Conservation (phyloP, 2,329 filamentous ascomycete genomes). For the Cadophora gregata region DNA sequence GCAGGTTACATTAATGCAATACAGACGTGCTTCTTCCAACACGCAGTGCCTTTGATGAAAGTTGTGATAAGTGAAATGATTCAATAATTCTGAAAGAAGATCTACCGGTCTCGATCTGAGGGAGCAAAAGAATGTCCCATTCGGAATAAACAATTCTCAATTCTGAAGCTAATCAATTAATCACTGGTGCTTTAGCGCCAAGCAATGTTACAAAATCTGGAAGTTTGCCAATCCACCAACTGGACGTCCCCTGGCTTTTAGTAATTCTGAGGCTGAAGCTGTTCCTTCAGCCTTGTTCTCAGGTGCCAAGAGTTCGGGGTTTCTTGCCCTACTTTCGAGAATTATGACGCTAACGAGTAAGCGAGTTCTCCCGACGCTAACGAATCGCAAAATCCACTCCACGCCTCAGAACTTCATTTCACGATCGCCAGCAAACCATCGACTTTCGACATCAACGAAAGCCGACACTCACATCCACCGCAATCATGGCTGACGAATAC, state of each 20-base stretch:
- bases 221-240: too few relatives aligned
- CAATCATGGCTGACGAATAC: constrained; percentile 86
- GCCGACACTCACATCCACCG: constrained; percentile 46
- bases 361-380: constrained; percentile 24
- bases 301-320: constrained; percentile 2
- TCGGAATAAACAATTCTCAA: too few relatives aligned
- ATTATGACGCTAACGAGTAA: constrained; percentile 16
- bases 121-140: too few relatives aligned
- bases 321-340: constrained; percentile 21
- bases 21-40: constrained; percentile 44
- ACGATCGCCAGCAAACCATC: constrained; percentile 33
- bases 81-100: background rate
- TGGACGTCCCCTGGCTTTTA: too few relatives aligned
- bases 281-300: constrained; percentile 7
- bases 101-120: too few relatives aligned
- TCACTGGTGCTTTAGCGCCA: too few relatives aligned
- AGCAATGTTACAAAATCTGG: too few relatives aligned
- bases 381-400: constrained; percentile 27
- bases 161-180: too few relatives aligned
- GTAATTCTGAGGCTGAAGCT: constrained; percentile 5
- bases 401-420: constrained; percentile 22
- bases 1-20: constrained; percentile 42
- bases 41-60: background rate
- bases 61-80: background rate
- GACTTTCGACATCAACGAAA: constrained; percentile 43